These are phyloP conservation scores for Cladosporium sp. DNA, from an alignment of 2,329 filamentous ascomycete species.

Conservation along the genomic window DNA sequence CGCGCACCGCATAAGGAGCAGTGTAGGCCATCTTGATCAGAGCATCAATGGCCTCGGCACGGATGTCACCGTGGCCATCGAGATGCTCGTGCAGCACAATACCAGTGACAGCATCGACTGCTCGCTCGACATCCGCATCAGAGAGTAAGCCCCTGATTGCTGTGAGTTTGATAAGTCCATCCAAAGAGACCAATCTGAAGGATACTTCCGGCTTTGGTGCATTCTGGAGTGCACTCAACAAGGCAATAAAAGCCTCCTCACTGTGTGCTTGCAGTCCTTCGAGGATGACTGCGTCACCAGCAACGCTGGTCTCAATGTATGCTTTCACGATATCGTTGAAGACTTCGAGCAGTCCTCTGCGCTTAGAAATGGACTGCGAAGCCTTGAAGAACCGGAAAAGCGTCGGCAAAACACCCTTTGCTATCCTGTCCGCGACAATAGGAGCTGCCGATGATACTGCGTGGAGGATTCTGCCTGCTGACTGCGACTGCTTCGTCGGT, in stretches of 20 bases:
- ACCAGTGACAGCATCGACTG: constrained; percentile 57
- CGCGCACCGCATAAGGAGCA: constrained; percentile 58
- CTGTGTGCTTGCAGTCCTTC: constrained; percentile 39
- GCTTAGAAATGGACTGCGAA: constrained; percentile 57
- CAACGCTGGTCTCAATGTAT: constrained; percentile 47
- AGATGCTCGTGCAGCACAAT: constrained; percentile 57
- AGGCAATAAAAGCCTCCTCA: constrained; percentile 38
- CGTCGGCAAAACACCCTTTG: constrained; percentile 53
- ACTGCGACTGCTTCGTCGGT: constrained; percentile 63
- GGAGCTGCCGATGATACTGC: constrained; percentile 53
- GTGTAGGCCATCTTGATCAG: constrained; percentile 58
- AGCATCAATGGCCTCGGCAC: constrained; percentile 53
- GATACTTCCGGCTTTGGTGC: constrained; percentile 46
- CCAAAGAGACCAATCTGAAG: constrained; percentile 42
- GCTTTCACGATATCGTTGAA: constrained; percentile 54
- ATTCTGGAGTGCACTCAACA: constrained; percentile 40
- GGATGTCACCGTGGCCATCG: constrained; percentile 52
- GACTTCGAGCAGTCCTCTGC: constrained; percentile 58
- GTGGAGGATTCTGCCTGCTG: constrained; percentile 56
- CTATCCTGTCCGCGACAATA: constrained; percentile 50
- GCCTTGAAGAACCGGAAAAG: constrained; percentile 58
- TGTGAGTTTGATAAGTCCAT: constrained; percentile 40
- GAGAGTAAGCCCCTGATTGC: constrained; percentile 38
- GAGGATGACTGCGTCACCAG: constrained; percentile 33
- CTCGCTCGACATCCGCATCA: constrained; percentile 40